Conservation (phyloP, 192 early-diverging fungal genomes). For the Martensiomyces pterosporus region DNA sequence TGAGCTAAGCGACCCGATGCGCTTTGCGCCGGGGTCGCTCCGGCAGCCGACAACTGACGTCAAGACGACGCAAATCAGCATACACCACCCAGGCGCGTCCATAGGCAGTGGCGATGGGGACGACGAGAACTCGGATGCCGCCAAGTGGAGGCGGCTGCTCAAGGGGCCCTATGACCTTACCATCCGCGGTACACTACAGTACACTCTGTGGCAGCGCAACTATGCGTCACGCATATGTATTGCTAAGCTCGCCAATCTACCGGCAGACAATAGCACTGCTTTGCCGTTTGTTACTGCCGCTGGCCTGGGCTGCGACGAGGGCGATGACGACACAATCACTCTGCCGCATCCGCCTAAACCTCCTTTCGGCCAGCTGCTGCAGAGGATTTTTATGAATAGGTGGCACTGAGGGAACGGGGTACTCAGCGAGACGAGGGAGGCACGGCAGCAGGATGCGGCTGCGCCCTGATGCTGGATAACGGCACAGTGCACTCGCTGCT, state of each 20-base stretch:
- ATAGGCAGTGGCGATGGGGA: slow-evolving; percentile 19
- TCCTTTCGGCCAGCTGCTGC: too few species aligned
- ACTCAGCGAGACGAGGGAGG: too few species aligned
- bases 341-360: slow-evolving; percentile 30
- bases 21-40: slow-evolving; percentile 40
- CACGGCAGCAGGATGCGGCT: too few species aligned
- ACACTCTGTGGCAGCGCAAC: slow-evolving; percentile 51
- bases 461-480: too few species aligned
- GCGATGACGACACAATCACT: slow-evolving; percentile 38
- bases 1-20: slow-evolving; percentile 47
- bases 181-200: slow-evolving; percentile 51
- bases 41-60: slow-evolving; percentile 20
- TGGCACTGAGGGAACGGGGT: too few species aligned
- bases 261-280: slow-evolving; percentile 25
- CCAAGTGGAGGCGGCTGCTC: slow-evolving; percentile 38
- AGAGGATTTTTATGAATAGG: too few species aligned
- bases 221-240: slow-evolving; percentile 50
- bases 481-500: too few species aligned
- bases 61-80: slow-evolving; percentile 45
- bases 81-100: slow-evolving; percentile 41
- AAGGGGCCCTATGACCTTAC: slow-evolving; percentile 52
- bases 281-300: slow-evolving; percentile 10
- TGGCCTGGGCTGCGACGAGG: slow-evolving; percentile 42
- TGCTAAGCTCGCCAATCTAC: slow-evolving; percentile 48
- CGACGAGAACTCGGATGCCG: slow-evolving; percentile 35